Percentiles rank a stretch among this genome's conserved stretches.
Evolutionary conservation across 2,329 filamentous ascomycete genomes (phyloP).

Genomic region (Sordariomycetes sp.): DNA sequence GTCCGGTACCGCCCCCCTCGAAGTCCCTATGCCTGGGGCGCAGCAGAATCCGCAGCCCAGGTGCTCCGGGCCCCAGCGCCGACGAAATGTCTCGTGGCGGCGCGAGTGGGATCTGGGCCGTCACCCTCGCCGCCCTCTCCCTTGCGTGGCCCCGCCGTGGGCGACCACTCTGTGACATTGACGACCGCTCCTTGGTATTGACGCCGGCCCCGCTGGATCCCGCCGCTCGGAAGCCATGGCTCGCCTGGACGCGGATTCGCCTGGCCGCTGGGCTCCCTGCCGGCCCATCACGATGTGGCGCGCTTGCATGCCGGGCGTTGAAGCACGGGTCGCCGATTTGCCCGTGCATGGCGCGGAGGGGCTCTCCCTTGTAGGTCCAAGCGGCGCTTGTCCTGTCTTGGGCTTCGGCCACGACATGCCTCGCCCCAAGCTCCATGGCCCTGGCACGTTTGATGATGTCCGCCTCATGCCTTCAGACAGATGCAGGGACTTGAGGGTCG

Average conservation of each 20-base stretch:
- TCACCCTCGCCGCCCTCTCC: slow-evolving; percentile 38
- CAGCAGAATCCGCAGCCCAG: slow-evolving; percentile 30
- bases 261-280: slow-evolving; percentile 72
- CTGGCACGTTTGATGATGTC: slow-evolving; percentile 84
- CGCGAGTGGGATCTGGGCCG: slow-evolving; percentile 66
- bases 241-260: slow-evolving; percentile 53
- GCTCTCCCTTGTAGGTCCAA: slow-evolving; percentile 55
- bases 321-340: slow-evolving; percentile 79
- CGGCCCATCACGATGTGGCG: slow-evolving; percentile 64
- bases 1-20: slow-evolving; percentile 11
- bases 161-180: slow-evolving; percentile 81
- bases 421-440: slow-evolving; percentile 44
- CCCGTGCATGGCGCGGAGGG: slow-evolving; percentile 54
- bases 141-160: slow-evolving; percentile 22
- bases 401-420: slow-evolving; percentile 55
- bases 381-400: slow-evolving; percentile 67
- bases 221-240: slow-evolving; percentile 65
- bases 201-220: slow-evolving; percentile 68
- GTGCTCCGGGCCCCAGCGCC: neutral
- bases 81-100: slow-evolving; percentile 45
- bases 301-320: slow-evolving; percentile 64
- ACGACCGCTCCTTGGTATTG: slow-evolving; percentile 84
- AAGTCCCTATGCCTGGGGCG: slow-evolving; percentile 36
- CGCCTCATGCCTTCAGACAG: slow-evolving; percentile 51
- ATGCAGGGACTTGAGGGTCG: slow-evolving; percentile 55